These are phyloP conservation scores for Ascochyta fabae DNA, from an alignment of 2,329 filamentous ascomycete species.

Conservation along the genomic window DNA sequence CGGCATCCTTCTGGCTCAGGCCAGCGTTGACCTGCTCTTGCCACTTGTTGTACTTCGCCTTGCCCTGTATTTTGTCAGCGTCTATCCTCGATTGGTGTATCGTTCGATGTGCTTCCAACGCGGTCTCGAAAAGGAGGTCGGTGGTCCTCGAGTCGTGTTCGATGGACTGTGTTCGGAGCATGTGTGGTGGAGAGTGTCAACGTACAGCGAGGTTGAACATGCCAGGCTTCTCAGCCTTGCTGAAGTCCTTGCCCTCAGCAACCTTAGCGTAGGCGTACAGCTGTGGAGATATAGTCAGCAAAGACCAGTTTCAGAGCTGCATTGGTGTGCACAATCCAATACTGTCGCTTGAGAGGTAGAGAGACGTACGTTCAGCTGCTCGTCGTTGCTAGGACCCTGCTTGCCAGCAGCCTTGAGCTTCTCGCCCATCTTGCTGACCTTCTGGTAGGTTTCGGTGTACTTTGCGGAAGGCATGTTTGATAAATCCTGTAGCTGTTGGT, in stretches of 20 bases:
- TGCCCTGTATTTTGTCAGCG: constrained; percentile 63
- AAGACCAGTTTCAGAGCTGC: not conserved
- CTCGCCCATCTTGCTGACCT: constrained; percentile 40
- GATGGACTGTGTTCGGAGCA: not conserved
- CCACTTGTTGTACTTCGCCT: constrained; percentile 83
- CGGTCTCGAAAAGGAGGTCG: not conserved
- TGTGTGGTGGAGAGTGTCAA: not conserved
- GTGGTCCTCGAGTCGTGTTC: too few species aligned
- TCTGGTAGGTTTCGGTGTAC: constrained; percentile 42
- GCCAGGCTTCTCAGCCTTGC: constrained; percentile 60
- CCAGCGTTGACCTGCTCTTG: constrained; percentile 70
- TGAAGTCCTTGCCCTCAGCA: constrained; percentile 49
- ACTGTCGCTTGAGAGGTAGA: not conserved
- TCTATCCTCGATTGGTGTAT: not conserved
- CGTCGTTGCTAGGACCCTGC: constrained; percentile 39
- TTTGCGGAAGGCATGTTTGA: constrained; percentile 38
- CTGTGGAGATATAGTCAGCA: constrained; percentile 46
- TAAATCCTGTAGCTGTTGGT: not conserved
- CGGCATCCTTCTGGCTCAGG: constrained; percentile 68
- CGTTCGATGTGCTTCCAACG: not conserved
- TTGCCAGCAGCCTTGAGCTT: constrained; percentile 38
- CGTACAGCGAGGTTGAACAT: constrained; percentile 74
- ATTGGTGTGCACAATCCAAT: not conserved
- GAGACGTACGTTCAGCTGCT: constrained; percentile 58
- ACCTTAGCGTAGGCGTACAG: constrained; percentile 58